phyloP scores from a whole-genome alignment of 345 rosid species.

The Mangifera indica region DNA sequence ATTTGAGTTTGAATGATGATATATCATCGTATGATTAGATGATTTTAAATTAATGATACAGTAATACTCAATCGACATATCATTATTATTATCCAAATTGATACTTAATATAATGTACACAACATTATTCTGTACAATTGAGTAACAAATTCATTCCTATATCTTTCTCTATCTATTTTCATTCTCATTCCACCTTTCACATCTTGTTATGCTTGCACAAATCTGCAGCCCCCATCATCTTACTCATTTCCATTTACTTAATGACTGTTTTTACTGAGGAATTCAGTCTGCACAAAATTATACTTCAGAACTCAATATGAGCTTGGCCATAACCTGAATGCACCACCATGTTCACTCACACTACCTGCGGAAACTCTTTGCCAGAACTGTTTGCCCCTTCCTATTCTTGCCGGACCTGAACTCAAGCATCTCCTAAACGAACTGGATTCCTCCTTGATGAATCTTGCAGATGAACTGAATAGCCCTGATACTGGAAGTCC shows the following conservation, averaged over 20 bases:
- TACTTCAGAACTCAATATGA: constrained; percentile 41
- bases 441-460: constrained; percentile 36
- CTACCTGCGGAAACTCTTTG: constrained; percentile 62
- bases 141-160: not conserved
- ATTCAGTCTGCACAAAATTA: constrained; percentile 22
- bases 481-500: constrained; percentile 54
- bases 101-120: no score
- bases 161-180: not conserved
- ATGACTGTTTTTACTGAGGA: not conserved
- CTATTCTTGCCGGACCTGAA: constrained; percentile 66
- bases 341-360: constrained; percentile 58
- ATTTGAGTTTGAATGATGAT: no score
- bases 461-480: constrained; percentile 42
- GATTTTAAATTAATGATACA: no score
- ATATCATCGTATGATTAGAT: no score
- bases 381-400: constrained; percentile 57
- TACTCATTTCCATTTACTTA: constrained; percentile 9
- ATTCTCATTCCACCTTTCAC: no score
- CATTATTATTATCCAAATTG: no score
- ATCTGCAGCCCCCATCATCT: not conserved
- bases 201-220: not conserved
- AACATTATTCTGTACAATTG: constrained; percentile 24
- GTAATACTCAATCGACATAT: no score
- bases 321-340: constrained; percentile 50
- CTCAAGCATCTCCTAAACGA: constrained; percentile 62